These are phyloP conservation scores for Xylaria sp. DNA, from an alignment of 495 filamentous ascomycete genomes.

Conservation along the genomic window DNA sequence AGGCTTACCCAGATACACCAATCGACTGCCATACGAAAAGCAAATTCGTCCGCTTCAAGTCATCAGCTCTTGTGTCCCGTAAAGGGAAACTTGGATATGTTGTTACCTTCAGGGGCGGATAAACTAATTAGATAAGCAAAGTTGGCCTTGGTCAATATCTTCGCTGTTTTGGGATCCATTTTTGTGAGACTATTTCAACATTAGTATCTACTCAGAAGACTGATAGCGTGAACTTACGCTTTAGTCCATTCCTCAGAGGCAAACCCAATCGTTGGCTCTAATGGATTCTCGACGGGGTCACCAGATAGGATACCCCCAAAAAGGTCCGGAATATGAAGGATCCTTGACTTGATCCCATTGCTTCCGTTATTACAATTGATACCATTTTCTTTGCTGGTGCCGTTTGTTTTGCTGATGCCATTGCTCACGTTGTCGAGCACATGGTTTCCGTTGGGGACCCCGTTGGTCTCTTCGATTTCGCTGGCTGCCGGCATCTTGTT, in stretches of 20 bases:
- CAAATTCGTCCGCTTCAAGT: background rate
- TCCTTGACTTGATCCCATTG: background rate
- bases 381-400: background rate
- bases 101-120: background rate
- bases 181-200: constrained; percentile 2
- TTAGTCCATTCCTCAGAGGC: constrained; percentile 12
- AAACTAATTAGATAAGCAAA: constrained; percentile 9
- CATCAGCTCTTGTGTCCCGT: background rate
- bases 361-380: no score
- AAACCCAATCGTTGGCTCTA: background rate
- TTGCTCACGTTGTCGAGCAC: no score
- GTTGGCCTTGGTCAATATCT: constrained; percentile 5
- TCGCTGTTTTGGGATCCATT: constrained; percentile 10
- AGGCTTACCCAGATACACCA: constrained; percentile 9
- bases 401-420: background rate
- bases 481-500: constrained; percentile 3
- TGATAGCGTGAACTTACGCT: background rate
- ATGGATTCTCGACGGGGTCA: constrained; percentile 11
- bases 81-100: background rate
- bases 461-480: background rate
- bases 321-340: constrained; percentile 14
- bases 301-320: constrained; percentile 8
- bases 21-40: constrained; percentile 7
- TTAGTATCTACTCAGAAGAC: background rate
- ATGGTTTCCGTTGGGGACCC: background rate